Evolutionary conservation across 352 stramenopile genomes (phyloP).

Genomic region (Phytophthora chlamydospora): DNA sequence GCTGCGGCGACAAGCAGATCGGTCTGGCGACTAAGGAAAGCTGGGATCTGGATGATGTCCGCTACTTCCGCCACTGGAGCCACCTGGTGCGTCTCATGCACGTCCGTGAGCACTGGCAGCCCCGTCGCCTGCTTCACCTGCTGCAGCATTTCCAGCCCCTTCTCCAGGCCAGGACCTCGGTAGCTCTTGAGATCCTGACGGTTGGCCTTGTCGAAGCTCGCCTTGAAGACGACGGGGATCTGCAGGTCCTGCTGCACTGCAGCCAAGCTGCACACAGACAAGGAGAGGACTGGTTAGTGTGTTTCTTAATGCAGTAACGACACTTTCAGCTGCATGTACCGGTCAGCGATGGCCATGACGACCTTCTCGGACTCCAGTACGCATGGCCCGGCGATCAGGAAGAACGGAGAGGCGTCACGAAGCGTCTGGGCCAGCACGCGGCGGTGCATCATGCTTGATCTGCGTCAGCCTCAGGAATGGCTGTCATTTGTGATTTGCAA

Average conservation of each 20-base stretch:
- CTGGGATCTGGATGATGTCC: constrained; percentile 89
- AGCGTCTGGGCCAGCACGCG: constrained; percentile 57
- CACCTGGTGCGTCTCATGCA: constrained; percentile 89
- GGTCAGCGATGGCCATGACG: constrained; percentile 72
- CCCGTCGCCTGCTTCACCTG: constrained; percentile 75
- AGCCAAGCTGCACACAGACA: constrained; percentile 47
- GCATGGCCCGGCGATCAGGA: constrained; percentile 85
- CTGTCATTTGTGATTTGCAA: constrained; percentile 20
- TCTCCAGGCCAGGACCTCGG: constrained; percentile 71
- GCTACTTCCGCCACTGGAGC: constrained; percentile 62
- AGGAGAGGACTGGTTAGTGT: background rate
- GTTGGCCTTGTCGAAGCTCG: constrained; percentile 91
- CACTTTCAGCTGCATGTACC: constrained; percentile 33
- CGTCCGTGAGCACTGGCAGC: constrained; percentile 82
- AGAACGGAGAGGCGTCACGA: constrained; percentile 73
- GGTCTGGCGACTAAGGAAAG: constrained; percentile 90
- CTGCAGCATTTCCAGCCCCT: constrained; percentile 75
- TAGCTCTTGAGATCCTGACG: constrained; percentile 84
- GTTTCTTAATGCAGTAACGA: background rate
- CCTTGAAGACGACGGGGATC: constrained; percentile 90
- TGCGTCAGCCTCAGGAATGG: constrained; percentile 10
- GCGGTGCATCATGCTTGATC: constrained; percentile 47
- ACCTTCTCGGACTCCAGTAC: constrained; percentile 78
- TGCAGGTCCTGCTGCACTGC: constrained; percentile 56
- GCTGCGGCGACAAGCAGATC: constrained; percentile 86